Evolutionary conservation across 371 early-diverging fungal genomes (phyloP).

Genomic region (Mycotypha africana): DNA sequence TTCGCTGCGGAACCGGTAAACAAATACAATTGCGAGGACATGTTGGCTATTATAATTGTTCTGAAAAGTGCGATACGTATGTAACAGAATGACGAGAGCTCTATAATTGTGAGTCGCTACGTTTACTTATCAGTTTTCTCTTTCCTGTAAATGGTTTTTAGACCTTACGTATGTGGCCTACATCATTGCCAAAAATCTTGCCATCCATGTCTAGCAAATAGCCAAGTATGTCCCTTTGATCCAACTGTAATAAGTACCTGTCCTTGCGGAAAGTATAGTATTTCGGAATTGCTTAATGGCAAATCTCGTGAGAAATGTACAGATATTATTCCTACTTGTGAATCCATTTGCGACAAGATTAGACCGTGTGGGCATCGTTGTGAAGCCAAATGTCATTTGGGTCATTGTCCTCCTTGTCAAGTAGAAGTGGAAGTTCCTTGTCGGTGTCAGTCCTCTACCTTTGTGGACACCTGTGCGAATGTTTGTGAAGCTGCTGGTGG

Average conservation of each 20-base stretch:
- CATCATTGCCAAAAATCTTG: constrained; percentile 75
- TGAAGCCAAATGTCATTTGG: constrained; percentile 65
- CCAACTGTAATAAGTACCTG: constrained; percentile 62
- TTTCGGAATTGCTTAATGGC: constrained; percentile 26
- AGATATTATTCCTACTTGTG: constrained; percentile 80
- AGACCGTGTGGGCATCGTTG: constrained; percentile 76
- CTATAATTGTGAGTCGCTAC: no score
- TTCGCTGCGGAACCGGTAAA: constrained; percentile 57
- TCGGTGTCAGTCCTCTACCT: constrained; percentile 56
- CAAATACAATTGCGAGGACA: constrained; percentile 26
- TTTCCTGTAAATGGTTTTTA: constrained; percentile 6
- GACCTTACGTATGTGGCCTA: constrained; percentile 63
- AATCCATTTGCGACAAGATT: constrained; percentile 54
- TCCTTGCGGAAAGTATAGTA: constrained; percentile 72
- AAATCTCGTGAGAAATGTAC: constrained; percentile 52
- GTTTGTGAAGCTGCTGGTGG: constrained; percentile 38
- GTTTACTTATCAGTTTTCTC: no score
- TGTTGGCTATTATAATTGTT: constrained; percentile 60
- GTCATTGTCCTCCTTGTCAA: constrained; percentile 67
- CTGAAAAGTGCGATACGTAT: constrained; percentile 54
- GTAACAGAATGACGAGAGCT: background rate
- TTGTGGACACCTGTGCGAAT: constrained; percentile 43
- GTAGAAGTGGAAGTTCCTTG: constrained; percentile 48
- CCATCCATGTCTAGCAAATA: constrained; percentile 53
- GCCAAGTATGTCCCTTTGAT: constrained; percentile 65